Base-by-base conservation (phyloP, 768 basidiomycete genomes). In the Kwoniella botswanensis region DNA sequence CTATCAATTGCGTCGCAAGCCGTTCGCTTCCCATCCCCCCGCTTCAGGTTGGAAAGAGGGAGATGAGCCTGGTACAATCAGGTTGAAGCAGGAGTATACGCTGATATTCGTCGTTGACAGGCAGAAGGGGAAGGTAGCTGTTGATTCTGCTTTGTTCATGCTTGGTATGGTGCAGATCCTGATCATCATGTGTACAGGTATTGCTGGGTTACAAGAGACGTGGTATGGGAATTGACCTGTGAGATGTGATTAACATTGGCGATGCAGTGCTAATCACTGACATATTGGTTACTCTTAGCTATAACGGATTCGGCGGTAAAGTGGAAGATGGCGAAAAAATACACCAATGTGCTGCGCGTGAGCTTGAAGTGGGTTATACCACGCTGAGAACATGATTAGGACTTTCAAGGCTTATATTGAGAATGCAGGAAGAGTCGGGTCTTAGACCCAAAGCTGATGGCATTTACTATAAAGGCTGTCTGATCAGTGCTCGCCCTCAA, bases 291-390 rank as follows among this genome's bases (percentile, higher is more conserved):
- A 24, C 13, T 9, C 18, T 63, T 75, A 93, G 93, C 76, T 93
- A 88, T 77, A 94, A 94, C 72, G 93, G 93, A 3, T 95, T 94
- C 74, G 93, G 92, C 18, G 93, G 93, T 11, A 96, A 96, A 82
- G 89, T 92, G 10, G 92, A 94, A 68, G 83, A 86, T 2, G 88
- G 87, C 4, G 93, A 96, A 82, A 89, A 90, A 0, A 84, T 89
- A 18, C 74, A 85, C 0, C 84, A 91, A 77, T 93, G 92, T 11
- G 93, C 93, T 3, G 76, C 82, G n/a, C 89, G 93, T n/a, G 93
- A 85, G 71, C 74, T 85, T 17, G 41, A 77, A 54, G 84, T 84
- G 24, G 56, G 76, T 71, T 22, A 50, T 41, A 41, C 26, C 54
- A 90, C 79, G 89, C 35, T 35, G 35, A 6, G 35, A 1, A 85